Base-by-base conservation (phyloP, 495 filamentous ascomycete genomes). In the Penicillium riverlandense region DNA sequence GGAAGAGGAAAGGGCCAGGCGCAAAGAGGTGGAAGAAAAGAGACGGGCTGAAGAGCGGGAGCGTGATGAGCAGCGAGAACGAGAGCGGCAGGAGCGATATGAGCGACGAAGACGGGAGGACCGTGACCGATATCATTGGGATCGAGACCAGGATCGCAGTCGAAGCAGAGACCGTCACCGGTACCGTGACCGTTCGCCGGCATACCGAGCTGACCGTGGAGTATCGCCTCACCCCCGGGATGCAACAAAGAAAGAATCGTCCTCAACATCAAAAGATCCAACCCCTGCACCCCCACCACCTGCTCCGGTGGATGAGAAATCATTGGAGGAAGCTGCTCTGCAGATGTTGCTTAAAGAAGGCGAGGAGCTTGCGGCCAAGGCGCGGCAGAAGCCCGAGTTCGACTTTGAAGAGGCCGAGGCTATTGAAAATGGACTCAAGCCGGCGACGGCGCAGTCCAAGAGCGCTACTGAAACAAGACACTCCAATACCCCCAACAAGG, bases 291-390 rank as follows among this genome's bases (percentile, higher is more conserved):
- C 62, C 33, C 45, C 54, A 7, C 57, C 58, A 12, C 66, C 67
- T 10, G 22, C 22, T 22, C 22, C 22, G 6, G 70, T 77, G 12
- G 74, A 79, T 42, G 77, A 80, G 38, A 77, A 79, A 53, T 71
- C 71, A 11, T 55, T 82, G 31, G 78, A 82, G 45, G 76, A 78
- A 45, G 58, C 68, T 10, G 79, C 79, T 13, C 55, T 83, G 30
- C 62, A 78, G 44, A 50, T 71, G 33, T 66, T 83, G 4, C 48
- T 82, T 16, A 74, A 72, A 52, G 81, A 85, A 59, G 75, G 79
- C 38, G 71, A 81, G 49, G 73, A 80, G 41, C 65, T 77, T 35
- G 77, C 78, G 11, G 79, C 78, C 11, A 84, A 82, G 48, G 70
- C 75, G 7, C 65, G 71, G 22, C 70, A 73, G 45, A 75, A 78